Conservation (phyloP, 495 filamentous ascomycete genomes). For the Paragyromitra xinjiangensis region DNA sequence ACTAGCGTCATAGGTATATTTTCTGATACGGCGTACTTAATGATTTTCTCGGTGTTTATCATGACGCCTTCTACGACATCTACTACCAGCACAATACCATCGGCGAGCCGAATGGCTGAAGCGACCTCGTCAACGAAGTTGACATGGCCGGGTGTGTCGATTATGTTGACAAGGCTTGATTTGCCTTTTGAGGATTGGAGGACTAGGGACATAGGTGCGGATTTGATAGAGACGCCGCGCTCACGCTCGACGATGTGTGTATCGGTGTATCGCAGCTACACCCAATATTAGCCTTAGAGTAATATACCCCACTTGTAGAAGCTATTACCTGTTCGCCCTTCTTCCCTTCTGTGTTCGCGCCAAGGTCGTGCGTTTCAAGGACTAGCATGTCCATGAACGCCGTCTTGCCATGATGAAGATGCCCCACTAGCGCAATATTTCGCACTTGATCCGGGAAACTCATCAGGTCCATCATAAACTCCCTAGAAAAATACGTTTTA, state of each 20-base stretch:
- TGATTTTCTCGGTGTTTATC: slow-evolving; percentile 93
- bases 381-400: slow-evolving; percentile 99
- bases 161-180: slow-evolving; percentile 93
- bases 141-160: slow-evolving; percentile 97
- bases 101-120: slow-evolving; percentile 82
- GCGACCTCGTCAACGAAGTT: slow-evolving; percentile 98
- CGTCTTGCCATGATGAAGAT: slow-evolving; percentile 97
- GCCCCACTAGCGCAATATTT: slow-evolving; percentile 89
- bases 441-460: slow-evolving; percentile 92
- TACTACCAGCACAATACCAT: slow-evolving; percentile 91
- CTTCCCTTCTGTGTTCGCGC: slow-evolving; percentile 79
- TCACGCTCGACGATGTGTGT: slow-evolving; percentile 87
- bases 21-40: slow-evolving; percentile 92
- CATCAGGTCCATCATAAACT: slow-evolving; percentile 96
- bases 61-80: slow-evolving; percentile 99
- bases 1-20: slow-evolving; percentile 88
- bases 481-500: slow-evolving; percentile 81
- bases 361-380: slow-evolving; percentile 87
- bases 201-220: slow-evolving; percentile 92
- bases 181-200: slow-evolving; percentile 87
- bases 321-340: slow-evolving; percentile 73
- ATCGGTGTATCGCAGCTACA: slow-evolving; percentile 91
- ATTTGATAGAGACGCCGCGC: slow-evolving; percentile 90
- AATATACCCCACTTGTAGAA: background rate
- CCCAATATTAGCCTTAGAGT: slow-evolving; percentile 20